Evolutionary conservation across 148 eudicot species (phyloP).

Genomic region (Rhododendron williamsianum): DNA sequence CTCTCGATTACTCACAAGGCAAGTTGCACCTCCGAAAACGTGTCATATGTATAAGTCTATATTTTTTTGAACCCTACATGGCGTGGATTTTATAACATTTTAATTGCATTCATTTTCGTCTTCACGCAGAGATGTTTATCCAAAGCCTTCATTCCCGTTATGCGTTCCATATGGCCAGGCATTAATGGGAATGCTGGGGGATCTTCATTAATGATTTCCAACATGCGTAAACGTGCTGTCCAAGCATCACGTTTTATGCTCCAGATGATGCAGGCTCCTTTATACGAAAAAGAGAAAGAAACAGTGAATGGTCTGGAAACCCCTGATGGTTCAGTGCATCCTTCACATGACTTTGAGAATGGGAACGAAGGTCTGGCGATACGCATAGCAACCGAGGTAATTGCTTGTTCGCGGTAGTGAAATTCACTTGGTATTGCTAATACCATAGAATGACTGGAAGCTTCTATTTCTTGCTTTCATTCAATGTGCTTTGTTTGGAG

Average conservation of each 20-base stretch:
- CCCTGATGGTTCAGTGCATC: conserved; percentile 29
- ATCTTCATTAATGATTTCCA: conserved; percentile 54
- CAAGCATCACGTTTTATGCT: conserved; percentile 93
- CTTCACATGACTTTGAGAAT: conserved; percentile 45
- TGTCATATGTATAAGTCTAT: not conserved
- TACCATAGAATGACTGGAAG: not conserved
- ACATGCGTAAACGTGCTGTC: conserved; percentile 82
- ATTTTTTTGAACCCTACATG: not conserved
- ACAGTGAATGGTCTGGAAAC: conserved; percentile 24
- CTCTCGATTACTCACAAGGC: conserved; percentile 79
- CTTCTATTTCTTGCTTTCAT: not conserved
- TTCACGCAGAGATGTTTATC: conserved; percentile 65
- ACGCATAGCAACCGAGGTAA: conserved; percentile 84
- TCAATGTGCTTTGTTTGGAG: not conserved
- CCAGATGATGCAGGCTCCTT: conserved; percentile 84
- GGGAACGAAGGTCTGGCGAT: conserved; percentile 92
- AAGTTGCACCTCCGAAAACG: conserved; percentile 21
- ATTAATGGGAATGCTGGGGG: conserved; percentile 65
- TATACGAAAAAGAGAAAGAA: conserved; percentile 46
- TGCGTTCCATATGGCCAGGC: conserved; percentile 89
- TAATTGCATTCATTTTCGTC: not conserved
- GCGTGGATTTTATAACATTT: not conserved
- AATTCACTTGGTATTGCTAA: not conserved
- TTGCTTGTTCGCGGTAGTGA: not conserved
- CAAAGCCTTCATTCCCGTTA: conserved; percentile 65